A percentile compares a stretch with the other conserved stretches of the same genome.
Conservation (phyloP, 306 rosid genomes). For the Trifolium pratense region DNA sequence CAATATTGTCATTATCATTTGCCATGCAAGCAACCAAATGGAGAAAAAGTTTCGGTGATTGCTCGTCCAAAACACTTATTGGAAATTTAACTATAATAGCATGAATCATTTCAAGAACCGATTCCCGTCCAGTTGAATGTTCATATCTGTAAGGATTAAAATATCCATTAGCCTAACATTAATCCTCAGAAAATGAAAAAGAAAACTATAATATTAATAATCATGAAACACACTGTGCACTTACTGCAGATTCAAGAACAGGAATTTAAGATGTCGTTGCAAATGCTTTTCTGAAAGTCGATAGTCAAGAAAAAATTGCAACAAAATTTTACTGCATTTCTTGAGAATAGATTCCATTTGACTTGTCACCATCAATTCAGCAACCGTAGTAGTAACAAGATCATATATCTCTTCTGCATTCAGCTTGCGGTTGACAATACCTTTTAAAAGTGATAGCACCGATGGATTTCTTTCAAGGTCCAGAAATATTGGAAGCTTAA, state of each 20-base stretch:
- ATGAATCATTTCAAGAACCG: constrained; percentile 92
- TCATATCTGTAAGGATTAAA: constrained; percentile 66
- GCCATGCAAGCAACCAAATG: constrained; percentile 85
- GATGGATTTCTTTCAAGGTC: constrained; percentile 80
- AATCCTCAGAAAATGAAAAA: background rate
- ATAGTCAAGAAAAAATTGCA: constrained; percentile 86
- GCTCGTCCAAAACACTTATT: constrained; percentile 67
- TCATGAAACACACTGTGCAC: constrained; percentile 24
- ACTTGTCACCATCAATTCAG: constrained; percentile 92
- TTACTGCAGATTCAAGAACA: constrained; percentile 80
- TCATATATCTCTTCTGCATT: constrained; percentile 81
- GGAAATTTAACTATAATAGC: constrained; percentile 79
- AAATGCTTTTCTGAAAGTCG: constrained; percentile 69
- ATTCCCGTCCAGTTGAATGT: constrained; percentile 80
- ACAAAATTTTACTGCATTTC: constrained; percentile 77
- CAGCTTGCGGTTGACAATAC: constrained; percentile 73
- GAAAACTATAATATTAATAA: background rate
- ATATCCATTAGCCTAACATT: constrained; percentile 20
- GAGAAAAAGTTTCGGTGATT: constrained; percentile 72
- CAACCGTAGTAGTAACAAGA: constrained; percentile 69
- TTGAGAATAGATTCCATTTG: constrained; percentile 77
- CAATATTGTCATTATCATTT: constrained; percentile 74
- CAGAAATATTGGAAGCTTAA: constrained; percentile 80
- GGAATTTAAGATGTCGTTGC: constrained; percentile 78
- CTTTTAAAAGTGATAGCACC: constrained; percentile 82